These are phyloP conservation scores for Laburnicola sp. DNA, from an alignment of 2,329 filamentous ascomycete genomes.

Conservation along the genomic window DNA sequence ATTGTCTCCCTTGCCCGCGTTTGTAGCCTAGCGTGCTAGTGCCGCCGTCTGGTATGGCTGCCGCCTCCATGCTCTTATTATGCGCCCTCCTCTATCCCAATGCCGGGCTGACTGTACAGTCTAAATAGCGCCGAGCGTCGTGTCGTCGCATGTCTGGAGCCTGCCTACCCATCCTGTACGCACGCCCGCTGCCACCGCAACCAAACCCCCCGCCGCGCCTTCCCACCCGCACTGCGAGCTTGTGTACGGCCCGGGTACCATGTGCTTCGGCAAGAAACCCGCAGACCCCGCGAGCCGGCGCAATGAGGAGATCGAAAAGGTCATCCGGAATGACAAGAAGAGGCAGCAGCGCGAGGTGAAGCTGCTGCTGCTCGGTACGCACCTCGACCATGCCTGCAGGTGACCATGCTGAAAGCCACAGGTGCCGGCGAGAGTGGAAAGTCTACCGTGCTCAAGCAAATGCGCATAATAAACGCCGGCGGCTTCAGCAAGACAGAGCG, in stretches of 20 bases:
- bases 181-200: conserved; percentile 1
- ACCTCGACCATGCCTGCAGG: conserved; percentile 32
- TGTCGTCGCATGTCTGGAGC: conserved; percentile 13
- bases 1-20: not conserved
- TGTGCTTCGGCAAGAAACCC: conserved; percentile 57
- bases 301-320: conserved; percentile 78
- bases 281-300: conserved; percentile 53
- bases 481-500: conserved; percentile 89
- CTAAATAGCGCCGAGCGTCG: conserved; percentile 12
- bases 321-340: conserved; percentile 86
- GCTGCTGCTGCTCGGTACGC: conserved; percentile 84
- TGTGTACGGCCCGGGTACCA: conserved; percentile 48
- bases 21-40: not conserved
- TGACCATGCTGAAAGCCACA: conserved; percentile 45
- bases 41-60: conserved; percentile 6
- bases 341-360: conserved; percentile 85
- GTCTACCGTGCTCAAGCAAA: conserved; percentile 96
- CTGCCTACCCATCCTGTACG: conserved; percentile 1
- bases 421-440: conserved; percentile 95
- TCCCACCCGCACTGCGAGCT: conserved; percentile 5
- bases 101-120: conserved; percentile 16
- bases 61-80: conserved; percentile 5
- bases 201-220: conserved; percentile 4
- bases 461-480: conserved; percentile 95
- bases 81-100: conserved; percentile 3